Conservation (phyloP, 345 rosid species). For the Excoecaria cochinchinensis region DNA sequence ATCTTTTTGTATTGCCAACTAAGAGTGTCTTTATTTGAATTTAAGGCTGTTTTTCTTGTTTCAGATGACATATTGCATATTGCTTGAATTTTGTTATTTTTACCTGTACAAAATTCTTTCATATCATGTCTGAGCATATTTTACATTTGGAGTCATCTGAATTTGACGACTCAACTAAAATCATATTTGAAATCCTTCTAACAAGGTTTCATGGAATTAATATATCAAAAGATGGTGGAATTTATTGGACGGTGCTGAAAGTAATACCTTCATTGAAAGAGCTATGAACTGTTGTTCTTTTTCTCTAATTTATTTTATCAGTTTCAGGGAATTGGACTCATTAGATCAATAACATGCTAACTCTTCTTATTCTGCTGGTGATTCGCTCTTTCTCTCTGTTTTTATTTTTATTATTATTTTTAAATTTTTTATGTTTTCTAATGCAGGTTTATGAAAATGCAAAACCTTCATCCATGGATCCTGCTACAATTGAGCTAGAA, state of each 20-base stretch:
- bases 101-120: background rate
- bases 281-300: background rate
- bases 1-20: background rate
- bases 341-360: background rate
- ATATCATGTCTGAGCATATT: background rate
- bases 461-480: constrained; percentile 40
- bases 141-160: background rate
- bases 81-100: background rate
- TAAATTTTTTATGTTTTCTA: constrained; percentile 6
- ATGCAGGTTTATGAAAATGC: constrained; percentile 60
- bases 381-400: too few relatives aligned
- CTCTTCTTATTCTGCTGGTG: background rate
- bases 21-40: constrained; percentile 17
- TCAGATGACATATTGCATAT: background rate
- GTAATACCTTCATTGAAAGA: background rate
- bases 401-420: too few relatives aligned
- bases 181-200: background rate
- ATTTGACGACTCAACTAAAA: background rate
- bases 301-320: background rate
- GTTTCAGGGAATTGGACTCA: background rate
- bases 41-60: constrained; percentile 12
- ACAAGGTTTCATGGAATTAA: background rate
- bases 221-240: background rate
- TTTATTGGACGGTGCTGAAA: background rate
- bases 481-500: constrained; percentile 55